A percentile compares a stretch with the other conserved stretches of the same genome.
Evolutionary conservation across 2,329 filamentous ascomycete species (phyloP).

Genomic region (Epichloe bromicola): DNA sequence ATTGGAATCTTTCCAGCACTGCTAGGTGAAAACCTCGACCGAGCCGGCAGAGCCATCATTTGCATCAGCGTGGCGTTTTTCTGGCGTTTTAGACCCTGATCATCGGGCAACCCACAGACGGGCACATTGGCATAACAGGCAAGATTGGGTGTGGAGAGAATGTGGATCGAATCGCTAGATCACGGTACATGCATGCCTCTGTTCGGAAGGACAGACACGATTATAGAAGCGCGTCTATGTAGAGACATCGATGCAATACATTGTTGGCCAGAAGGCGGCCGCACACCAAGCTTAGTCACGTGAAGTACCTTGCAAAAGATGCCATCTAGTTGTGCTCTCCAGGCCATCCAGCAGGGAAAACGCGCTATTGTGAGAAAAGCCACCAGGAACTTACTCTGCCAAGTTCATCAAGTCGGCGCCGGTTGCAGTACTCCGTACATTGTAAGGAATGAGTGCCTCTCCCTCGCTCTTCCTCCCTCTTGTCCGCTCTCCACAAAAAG

Average conservation of each 20-base stretch:
- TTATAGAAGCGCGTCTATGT: neutral
- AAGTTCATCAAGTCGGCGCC: no score
- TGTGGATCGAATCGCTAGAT: neutral
- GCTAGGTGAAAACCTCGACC: neutral
- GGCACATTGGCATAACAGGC: neutral
- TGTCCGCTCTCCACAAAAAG: no score
- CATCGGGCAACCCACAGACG: neutral
- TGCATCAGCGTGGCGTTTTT: constrained; percentile 6
- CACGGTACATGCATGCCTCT: neutral
- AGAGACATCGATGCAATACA: neutral
- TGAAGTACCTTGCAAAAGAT: no score
- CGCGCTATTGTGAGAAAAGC: no score
- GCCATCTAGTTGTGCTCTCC: no score
- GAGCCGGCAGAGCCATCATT: neutral
- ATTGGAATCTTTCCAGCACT: neutral
- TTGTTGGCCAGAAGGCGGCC: no score
- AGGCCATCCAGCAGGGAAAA: no score
- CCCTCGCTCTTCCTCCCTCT: no score
- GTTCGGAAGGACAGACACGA: neutral
- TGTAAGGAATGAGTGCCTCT: no score
- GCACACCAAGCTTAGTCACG: no score
- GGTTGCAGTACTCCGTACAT: no score
- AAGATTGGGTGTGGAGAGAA: neutral
- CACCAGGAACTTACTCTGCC: no score
- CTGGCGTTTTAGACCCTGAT: neutral